A percentile compares a stretch with the other conserved stretches of the same genome.
phyloP scores from a whole-genome alignment of 83 land plant species.

The Picea abies region DNA sequence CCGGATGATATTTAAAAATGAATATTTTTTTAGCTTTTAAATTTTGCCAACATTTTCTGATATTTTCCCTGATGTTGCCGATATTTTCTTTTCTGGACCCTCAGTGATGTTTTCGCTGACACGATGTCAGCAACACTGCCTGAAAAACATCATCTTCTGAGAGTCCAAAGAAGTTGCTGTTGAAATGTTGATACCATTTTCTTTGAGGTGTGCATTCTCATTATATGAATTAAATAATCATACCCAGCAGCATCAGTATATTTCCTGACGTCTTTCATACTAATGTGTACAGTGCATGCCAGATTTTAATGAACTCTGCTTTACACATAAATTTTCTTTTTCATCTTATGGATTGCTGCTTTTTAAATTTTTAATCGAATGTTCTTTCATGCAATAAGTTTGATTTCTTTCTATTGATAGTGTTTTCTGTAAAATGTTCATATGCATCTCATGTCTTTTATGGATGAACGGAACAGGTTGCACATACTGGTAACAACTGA shows the following conservation, averaged over 20 bases:
- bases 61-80: too few species aligned
- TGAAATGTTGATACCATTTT: background rate
- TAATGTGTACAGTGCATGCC: background rate
- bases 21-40: too few species aligned
- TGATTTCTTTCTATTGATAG: background rate
- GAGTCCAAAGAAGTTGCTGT: background rate
- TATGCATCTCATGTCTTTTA: background rate
- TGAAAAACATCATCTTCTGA: background rate
- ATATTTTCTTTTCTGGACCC: too few species aligned
- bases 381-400: background rate
- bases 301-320: background rate
- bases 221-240: background rate
- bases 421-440: background rate
- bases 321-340: background rate
- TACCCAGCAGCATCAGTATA: background rate
- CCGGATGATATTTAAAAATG: too few species aligned
- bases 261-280: background rate
- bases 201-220: background rate
- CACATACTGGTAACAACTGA: background rate
- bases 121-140: too few species aligned
- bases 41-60: too few species aligned
- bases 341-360: background rate
- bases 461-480: background rate
- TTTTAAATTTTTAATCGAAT: background rate
- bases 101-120: too few species aligned